phyloP scores from a whole-genome alignment of 139 green algal genomes.

The Coelastrella sp. region DNA sequence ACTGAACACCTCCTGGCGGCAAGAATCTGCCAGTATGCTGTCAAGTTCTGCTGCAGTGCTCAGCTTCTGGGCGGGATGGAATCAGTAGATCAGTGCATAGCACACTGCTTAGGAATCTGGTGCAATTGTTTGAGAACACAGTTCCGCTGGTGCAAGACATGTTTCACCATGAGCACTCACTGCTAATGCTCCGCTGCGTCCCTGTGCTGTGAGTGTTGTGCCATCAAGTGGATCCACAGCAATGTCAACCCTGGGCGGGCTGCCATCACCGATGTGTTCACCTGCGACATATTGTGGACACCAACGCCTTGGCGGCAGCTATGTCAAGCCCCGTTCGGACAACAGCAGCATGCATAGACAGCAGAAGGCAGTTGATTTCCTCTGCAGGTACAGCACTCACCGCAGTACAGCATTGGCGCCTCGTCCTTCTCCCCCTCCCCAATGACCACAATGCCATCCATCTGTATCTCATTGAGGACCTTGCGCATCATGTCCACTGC shows the following conservation, averaged over 20 bases:
- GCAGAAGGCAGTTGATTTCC: neutral
- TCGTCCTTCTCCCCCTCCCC: slow-evolving; percentile 89
- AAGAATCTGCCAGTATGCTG: no score
- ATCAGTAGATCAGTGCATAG: no score
- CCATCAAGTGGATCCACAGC: slow-evolving; percentile 89
- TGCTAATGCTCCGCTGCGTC: slow-evolving; percentile 66
- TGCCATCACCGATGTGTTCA: slow-evolving; percentile 71
- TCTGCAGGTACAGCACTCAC: slow-evolving; percentile 31
- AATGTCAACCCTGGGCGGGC: slow-evolving; percentile 75
- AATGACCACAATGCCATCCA: slow-evolving; percentile 87
- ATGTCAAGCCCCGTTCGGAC: neutral
- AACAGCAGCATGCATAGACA: neutral
- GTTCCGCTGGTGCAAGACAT: no score
- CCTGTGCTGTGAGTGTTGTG: slow-evolving; percentile 76
- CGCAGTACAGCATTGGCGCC: slow-evolving; percentile 86
- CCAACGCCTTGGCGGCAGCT: slow-evolving; percentile 35
- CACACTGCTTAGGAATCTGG: no score
- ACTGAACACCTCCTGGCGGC: no score
- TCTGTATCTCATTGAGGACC: slow-evolving; percentile 69
- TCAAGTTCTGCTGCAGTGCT: no score
- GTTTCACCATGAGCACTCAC: slow-evolving; percentile 60
- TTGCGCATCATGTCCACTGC: slow-evolving; percentile 90
- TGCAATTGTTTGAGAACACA: no score
- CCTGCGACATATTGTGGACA: slow-evolving; percentile 31
- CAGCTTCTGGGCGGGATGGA: no score